Conservation (phyloP, 2,329 filamentous ascomycete species). For the Claviceps sp. region DNA sequence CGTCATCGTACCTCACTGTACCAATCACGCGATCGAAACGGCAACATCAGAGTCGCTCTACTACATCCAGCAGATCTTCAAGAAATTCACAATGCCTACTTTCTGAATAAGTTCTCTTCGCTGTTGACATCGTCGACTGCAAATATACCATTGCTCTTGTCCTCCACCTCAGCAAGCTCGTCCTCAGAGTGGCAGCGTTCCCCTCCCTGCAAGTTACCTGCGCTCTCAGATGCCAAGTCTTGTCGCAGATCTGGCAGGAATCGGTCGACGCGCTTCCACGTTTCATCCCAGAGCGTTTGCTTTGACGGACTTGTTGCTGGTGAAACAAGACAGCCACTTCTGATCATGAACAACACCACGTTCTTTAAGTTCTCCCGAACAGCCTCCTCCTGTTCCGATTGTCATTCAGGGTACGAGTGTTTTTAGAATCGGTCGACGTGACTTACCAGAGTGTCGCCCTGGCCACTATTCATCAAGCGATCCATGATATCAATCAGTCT, state of each 20-base stretch:
- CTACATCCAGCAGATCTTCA: too few relatives aligned
- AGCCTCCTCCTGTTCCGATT: constrained; percentile 62
- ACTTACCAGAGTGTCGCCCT: constrained; percentile 73
- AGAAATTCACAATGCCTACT: too few relatives aligned
- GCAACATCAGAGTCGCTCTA: too few relatives aligned
- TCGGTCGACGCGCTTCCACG: constrained; percentile 51
- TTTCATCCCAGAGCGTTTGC: constrained; percentile 47
- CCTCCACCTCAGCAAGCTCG: neutral
- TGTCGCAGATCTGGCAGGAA: constrained; percentile 47
- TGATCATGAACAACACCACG: constrained; percentile 87
- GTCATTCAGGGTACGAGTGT: constrained; percentile 8
- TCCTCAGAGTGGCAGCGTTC: neutral
- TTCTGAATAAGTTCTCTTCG: neutral
- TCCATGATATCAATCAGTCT: constrained; percentile 92
- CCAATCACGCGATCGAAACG: too few relatives aligned
- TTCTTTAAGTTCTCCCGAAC: constrained; percentile 95
- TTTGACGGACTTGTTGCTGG: constrained; percentile 44
- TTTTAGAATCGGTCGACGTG: neutral
- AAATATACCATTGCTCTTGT: neutral
- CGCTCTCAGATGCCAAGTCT: constrained; percentile 41
- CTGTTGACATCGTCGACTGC: neutral
- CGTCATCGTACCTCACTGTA: too few relatives aligned
- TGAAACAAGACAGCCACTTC: constrained; percentile 68
- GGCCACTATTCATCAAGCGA: constrained; percentile 87
- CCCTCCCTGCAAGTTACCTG: neutral